Base-by-base conservation (phyloP, 1,139 yeast genomes). In the Saccharomycopsis phalli region DNA sequence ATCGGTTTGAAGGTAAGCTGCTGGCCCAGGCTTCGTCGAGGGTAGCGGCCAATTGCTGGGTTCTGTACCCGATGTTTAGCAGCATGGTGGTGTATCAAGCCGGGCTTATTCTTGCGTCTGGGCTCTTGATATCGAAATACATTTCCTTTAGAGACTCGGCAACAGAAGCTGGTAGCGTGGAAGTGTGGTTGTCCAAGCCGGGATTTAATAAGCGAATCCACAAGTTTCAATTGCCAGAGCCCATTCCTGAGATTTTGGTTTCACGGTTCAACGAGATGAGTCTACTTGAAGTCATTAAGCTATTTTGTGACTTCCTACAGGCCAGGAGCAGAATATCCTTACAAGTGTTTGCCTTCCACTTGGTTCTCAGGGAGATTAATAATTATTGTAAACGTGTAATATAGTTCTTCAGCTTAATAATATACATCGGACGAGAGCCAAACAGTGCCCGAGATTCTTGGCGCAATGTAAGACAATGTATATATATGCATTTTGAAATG, bases 21-120 rank as follows among this genome's bases (percentile, higher is more conserved):
- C 13, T 10, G 22, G 5, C 5, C 13, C 4, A 8, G 7, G 17
- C 18, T 18, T 27, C 17, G 13, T 16, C 23, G 18, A n/a, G 8
- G 8, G 4, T 26, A 16, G 14, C 30, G 17, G 34, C 38, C 8
- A 37, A 39, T 16, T 35, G 36, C 10, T 42, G 46, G 46, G 7
- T 36, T 14, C 46, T 41, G 28, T 40, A 34, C 20, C 46, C 46
- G 10, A 4, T 22, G 28, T 6, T 42, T 10, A 13, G 31, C n/a
- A 36, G 40, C 27, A 10, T 16, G 11, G 23, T 28, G 8, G 34
- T 33, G 16, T 11, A 41, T 10, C 33, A 33, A 14, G 47, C 34
- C 7, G 40, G 41, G 4, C 18, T 42, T 7, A 32, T 34, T 10
- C 11, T 41, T 21, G 28, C 30, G 6, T 29, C 40, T 4, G 30